Evolutionary conservation across 2,329 filamentous ascomycete genomes (phyloP), one percentile per base, ranked within the genome.

Genomic region (Cladobotryum mycophilum): DNA sequence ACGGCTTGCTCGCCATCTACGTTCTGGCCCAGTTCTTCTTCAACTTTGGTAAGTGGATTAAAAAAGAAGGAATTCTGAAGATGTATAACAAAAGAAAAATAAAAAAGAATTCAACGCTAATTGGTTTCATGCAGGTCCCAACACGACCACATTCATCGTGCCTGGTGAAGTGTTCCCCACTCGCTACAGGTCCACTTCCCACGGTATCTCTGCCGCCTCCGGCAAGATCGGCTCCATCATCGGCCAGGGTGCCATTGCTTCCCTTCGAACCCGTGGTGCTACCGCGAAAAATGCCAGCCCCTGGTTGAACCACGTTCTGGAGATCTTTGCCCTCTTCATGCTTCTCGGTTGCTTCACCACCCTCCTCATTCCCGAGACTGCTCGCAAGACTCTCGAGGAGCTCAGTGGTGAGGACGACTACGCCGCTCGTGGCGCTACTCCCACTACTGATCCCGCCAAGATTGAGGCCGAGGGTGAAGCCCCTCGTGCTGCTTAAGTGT

Each of bases 241-340:
- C 53, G 76, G 76, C 47, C 76, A 79, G 68, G 76, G 76, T 38
- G 78, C 79, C 59, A 80, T 82, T 57, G 74, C 77, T 2, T 76
- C 73, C 12, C 73, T 82, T 14, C 70, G 76, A 45, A 75, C 72
- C 11, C 64, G 64, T 13, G 71, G 72, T n/a, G 73, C 69, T 14
- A 70, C 70, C 34, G 51, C 57, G 7, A 56, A 48, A 2, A 70
- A 71, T 55, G 56, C 61, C 0, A 61, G 65, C 14, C 86, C 85
- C 2, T 90, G 86, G 86, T 77, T 90, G 67, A 76, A 89, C 70
- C 86, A 89, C 66, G 85, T 89, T 38, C 80, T 90, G 62, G 74
- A 88, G 74, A 89, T 89, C 59, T 79, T 77, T 62, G 84, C 85
- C 5, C 74, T 88, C 25, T 89, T 91, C 75, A 90, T 89, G 86